Evolutionary conservation across 495 filamentous ascomycete genomes (phyloP), one percentile per base, ranked within the genome.

Genomic region (Ramalina peruviana): DNA sequence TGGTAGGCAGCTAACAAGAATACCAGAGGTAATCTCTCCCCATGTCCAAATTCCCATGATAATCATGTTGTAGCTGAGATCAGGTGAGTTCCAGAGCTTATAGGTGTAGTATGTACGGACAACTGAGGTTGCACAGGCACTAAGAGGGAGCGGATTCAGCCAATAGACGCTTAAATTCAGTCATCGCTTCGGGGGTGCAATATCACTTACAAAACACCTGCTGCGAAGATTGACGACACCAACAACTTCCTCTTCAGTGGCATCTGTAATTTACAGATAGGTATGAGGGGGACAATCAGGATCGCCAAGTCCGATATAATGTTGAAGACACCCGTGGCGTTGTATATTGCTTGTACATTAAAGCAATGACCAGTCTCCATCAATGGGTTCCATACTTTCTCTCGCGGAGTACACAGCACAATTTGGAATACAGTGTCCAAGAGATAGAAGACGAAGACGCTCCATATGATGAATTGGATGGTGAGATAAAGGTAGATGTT

Each of bases 341-440:
- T 9, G 39, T 65, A 60, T 0, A 49, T 47, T 1, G 58, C 61
- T 17, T 54, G 44, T 6, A 39, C 41, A 27, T 65, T 58, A 33
- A 65, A 57, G 40, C 68, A 71, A 43, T 65, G 65, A 7, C 68
- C 67, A 2, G 61, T 59, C 1, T 56, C 52, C 17, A 65, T 23
- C 3, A 55, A 42, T 2, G 44, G 30, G 0, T 62, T 48, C 64
- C 67, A 69, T 36, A 63, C 55, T 49, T 68, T 71, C 51, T 54
- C 53, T 11, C 63, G 61, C 4, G 68, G 68, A 19, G 49, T 40
- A 50, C 68, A 71, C 20, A 50, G 15, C 3, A 1, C 16, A 17
- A 59, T 51, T 0, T 16, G 1, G 2, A 56, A 44, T 12, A 42
- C 15, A 11, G 25, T n/a, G 3, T 16, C 16, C 0, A 51, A 13